A percentile compares a stretch with the other conserved stretches of the same genome.
These are phyloP conservation scores for Penicillium herquei DNA, from an alignment of 495 filamentous ascomycete species.

Conservation along the genomic window DNA sequence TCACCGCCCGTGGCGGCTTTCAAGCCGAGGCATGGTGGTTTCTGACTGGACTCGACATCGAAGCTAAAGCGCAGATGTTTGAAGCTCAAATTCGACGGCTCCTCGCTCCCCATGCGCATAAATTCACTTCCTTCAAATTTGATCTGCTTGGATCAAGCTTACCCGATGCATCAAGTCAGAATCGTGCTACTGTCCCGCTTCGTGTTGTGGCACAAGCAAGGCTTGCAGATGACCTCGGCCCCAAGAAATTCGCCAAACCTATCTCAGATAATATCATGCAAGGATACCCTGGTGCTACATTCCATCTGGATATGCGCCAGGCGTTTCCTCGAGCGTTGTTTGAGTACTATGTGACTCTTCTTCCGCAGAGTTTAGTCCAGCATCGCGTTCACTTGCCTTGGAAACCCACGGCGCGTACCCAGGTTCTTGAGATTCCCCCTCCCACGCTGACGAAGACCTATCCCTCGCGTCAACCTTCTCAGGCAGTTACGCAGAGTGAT, in stretches of 20 bases:
- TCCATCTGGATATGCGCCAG: constrained; percentile 39
- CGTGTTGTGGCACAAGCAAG: constrained; percentile 40
- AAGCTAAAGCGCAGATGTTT: constrained; percentile 42
- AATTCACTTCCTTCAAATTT: constrained; percentile 33
- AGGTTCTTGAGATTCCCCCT: constrained; percentile 31
- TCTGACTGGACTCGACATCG: constrained; percentile 45
- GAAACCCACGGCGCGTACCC: constrained; percentile 24
- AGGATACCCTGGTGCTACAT: constrained; percentile 42
- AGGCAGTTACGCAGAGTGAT: constrained; percentile 11
- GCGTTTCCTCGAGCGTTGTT: constrained; percentile 37
- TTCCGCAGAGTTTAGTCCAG: constrained; percentile 36
- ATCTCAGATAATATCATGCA: constrained; percentile 44
- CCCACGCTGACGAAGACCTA: constrained; percentile 32
- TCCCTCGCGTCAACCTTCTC: constrained; percentile 35
- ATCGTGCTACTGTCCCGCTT: constrained; percentile 37
- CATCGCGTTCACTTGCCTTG: constrained; percentile 41
- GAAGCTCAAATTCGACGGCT: constrained; percentile 34
- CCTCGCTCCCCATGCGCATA: constrained; percentile 17
- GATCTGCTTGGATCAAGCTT: constrained; percentile 30
- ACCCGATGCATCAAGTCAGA: constrained; percentile 31
- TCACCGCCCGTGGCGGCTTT: constrained; percentile 48
- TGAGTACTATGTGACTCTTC: constrained; percentile 44
- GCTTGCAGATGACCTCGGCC: constrained; percentile 33
- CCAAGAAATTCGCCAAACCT: constrained; percentile 32
- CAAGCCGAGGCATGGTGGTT: constrained; percentile 46